These are phyloP conservation scores for Nicotiana obtusifolia DNA, from an alignment of 257 asterid genomes.

Conservation along the genomic window DNA sequence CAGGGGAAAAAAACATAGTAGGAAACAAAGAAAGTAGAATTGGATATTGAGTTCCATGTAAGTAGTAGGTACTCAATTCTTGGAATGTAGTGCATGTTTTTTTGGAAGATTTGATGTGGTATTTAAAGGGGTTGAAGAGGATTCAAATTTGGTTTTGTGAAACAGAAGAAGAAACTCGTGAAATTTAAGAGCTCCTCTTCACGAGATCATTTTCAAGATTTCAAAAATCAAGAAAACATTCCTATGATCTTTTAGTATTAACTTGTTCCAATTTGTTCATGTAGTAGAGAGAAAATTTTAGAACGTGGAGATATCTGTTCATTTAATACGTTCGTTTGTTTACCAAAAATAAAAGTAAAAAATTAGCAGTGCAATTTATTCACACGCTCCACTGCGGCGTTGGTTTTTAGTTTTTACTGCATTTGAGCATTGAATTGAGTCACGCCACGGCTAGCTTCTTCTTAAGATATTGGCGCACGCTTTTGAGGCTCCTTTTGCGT, in stretches of 20 bases:
- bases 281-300: not conserved
- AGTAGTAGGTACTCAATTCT: not conserved
- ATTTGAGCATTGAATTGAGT: slow-evolving; percentile 6
- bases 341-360: not conserved
- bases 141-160: slow-evolving; percentile 22
- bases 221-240: not conserved
- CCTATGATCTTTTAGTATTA: not conserved
- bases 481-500: not conserved
- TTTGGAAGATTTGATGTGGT: slow-evolving; percentile 24
- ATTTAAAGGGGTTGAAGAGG: slow-evolving; percentile 52
- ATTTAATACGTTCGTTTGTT: not conserved
- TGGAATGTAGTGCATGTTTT: slow-evolving; percentile 26
- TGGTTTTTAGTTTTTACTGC: not conserved
- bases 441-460: slow-evolving; percentile 1
- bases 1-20: slow-evolving; percentile 18
- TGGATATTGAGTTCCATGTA: slow-evolving; percentile 36
- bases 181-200: slow-evolving; percentile 57
- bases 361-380: not conserved
- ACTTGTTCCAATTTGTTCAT: not conserved
- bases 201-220: not conserved
- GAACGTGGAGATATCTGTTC: not conserved
- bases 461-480: not conserved
- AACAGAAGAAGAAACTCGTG: slow-evolving; percentile 65
- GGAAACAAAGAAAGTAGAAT: slow-evolving; percentile 23
- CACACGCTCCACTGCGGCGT: slow-evolving; percentile 16